A percentile compares a stretch with the other conserved stretches of the same genome.
Evolutionary conservation across 2,329 filamentous ascomycete species (phyloP).

Genomic region (Botrytis cinerea): DNA sequence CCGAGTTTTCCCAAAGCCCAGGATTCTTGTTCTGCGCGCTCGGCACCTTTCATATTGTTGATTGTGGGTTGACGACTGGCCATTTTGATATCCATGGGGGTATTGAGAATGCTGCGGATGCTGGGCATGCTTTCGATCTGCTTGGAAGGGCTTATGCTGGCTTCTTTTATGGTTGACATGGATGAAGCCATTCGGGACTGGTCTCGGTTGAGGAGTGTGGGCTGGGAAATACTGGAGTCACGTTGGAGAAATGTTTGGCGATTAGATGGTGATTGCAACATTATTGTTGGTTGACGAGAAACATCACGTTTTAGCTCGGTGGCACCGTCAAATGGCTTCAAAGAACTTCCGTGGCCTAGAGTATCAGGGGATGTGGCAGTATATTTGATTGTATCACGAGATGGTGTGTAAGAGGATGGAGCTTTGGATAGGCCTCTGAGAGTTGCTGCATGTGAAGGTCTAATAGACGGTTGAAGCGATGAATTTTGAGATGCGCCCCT

Average conservation of each 20-base stretch:
- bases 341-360: neutral
- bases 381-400: neutral
- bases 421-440: neutral
- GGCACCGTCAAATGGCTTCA: neutral
- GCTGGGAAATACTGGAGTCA: neutral
- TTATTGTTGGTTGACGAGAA: neutral
- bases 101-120: neutral
- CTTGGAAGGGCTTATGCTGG: neutral
- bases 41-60: conserved; percentile 13
- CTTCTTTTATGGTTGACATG: neutral
- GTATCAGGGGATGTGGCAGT: neutral
- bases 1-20: conserved; percentile 28
- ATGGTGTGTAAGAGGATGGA: neutral
- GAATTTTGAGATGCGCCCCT: neutral
- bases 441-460: neutral
- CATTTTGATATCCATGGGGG: conserved; percentile 24
- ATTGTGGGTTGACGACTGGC: conserved; percentile 28
- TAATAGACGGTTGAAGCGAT: neutral
- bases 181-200: neutral
- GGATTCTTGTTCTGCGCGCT: conserved; percentile 29
- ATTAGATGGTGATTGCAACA: neutral
- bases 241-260: neutral
- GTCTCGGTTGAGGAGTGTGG: conserved; percentile 1
- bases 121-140: neutral
- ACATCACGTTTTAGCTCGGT: conserved; percentile 9